Conservation (phyloP, 371 early-diverging fungal genomes). For the Zychaea mexicana region DNA sequence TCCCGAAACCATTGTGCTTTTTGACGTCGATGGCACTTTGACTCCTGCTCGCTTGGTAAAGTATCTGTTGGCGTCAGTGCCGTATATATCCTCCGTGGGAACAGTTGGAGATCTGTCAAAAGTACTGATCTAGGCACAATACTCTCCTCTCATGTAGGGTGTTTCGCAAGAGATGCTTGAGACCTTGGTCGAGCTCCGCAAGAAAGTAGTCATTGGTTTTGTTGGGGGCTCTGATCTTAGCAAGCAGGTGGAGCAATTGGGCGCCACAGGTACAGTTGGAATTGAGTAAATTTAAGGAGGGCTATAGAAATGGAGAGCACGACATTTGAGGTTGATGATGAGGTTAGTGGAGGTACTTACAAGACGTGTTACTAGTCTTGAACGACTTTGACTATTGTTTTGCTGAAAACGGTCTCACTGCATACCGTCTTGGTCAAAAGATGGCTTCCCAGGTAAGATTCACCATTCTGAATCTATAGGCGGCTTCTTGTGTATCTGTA, state of each 20-base stretch:
- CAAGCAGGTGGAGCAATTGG: slow-evolving; percentile 99
- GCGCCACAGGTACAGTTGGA: slow-evolving; percentile 67
- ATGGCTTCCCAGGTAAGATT: slow-evolving; percentile 76
- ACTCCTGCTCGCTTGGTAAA: slow-evolving; percentile 92
- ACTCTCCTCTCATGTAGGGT: slow-evolving; percentile 47
- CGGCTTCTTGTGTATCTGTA: not conserved
- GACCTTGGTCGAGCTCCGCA: slow-evolving; percentile 81
- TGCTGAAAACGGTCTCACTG: slow-evolving; percentile 99
- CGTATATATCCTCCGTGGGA: not conserved
- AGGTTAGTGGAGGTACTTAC: too few species aligned
- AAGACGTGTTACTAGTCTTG: slow-evolving; percentile 42
- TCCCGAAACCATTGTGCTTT: slow-evolving; percentile 90
- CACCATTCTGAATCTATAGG: not conserved
- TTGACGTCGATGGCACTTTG: slow-evolving; percentile 99
- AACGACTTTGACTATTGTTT: slow-evolving; percentile 97
- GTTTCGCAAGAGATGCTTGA: slow-evolving; percentile 82
- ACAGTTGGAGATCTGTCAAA: not conserved
- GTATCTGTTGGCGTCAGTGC: too few species aligned
- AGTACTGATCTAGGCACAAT: not conserved
- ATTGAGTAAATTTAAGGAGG: too few species aligned
- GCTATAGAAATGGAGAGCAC: too few species aligned
- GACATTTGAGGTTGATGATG: too few species aligned
- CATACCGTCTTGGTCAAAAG: slow-evolving; percentile 82
- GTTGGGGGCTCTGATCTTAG: slow-evolving; percentile 98
- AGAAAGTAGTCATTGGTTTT: slow-evolving; percentile 95